Evolutionary conservation across 768 basidiomycete species (phyloP), one percentile per base, ranked within the genome.

Genomic region (Boletus tylopilopsis): DNA sequence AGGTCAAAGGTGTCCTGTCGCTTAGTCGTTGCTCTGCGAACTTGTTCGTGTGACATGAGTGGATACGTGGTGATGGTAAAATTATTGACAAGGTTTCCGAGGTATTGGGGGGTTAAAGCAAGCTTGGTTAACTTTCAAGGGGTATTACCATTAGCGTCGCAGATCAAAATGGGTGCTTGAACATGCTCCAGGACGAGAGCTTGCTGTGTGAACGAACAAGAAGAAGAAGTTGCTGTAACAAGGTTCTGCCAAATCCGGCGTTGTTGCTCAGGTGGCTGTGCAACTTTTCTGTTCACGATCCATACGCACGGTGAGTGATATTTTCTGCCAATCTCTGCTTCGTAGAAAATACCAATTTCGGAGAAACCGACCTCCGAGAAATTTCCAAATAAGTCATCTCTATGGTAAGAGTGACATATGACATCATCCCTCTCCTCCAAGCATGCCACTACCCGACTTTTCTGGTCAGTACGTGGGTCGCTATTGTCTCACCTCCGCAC

Each of bases 1-100:
- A 89, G 72, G 72, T 90, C 87, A 61, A 80, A 87, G 23, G 87
- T 85, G 47, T 89, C 87, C 57, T 77, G 73, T 48, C 75, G 72
- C 40, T 67, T 70, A 53, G 60, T 53, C 32, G 55, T 24, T 32
- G 47, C 37, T 36, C 52, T 49, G 44, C 18, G 54, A 32, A 41
- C 53, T 24, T 60, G 60, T 47, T 68, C 67, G 50, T 67, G 67
- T 47, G 65, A 55, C 66, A 67, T 67, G 51, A 27, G 21, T 21
- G 41, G 38, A 58, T 48, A 39, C 40, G 30, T 27, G 41, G 11
- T 45, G 39, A 33, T 30, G 39, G 6, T n/a, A 34, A 45, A 56
- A 51, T 5, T 32, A 51, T 5, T 32, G 42, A 38, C 48, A 48
- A 30, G 1, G 42, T 6, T 37, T 42, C 4, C 18, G n/a, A 33